Evolutionary conservation across 1,284 basidiomycete species (phyloP).

Genomic region (Ganoderma leucocontextum): DNA sequence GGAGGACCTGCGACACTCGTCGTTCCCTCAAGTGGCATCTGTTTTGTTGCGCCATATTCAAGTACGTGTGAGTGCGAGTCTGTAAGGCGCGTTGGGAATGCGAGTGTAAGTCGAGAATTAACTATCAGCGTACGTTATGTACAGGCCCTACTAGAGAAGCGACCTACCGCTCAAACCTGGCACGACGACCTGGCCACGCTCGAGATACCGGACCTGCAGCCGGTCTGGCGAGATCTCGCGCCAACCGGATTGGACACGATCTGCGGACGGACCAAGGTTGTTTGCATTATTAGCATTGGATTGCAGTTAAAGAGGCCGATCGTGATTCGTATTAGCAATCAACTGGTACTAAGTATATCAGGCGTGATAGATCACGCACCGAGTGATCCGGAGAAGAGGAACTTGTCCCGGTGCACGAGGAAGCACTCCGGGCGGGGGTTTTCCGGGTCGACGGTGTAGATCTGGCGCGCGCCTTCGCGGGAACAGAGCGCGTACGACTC

Average conservation of each 20-base stretch:
- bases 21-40: slow-evolving; percentile 73
- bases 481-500: slow-evolving; percentile 68
- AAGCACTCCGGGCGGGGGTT: slow-evolving; percentile 65
- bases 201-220: slow-evolving; percentile 56
- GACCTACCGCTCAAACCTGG: slow-evolving; percentile 70
- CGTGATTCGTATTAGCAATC: not conserved
- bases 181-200: slow-evolving; percentile 63
- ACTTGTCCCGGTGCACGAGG: slow-evolving; percentile 56
- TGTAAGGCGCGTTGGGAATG: slow-evolving; percentile 37
- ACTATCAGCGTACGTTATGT: not conserved
- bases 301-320: not conserved
- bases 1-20: slow-evolving; percentile 61
- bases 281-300: not conserved
- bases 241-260: slow-evolving; percentile 24
- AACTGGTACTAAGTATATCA: not conserved
- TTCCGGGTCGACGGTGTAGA: slow-evolving; percentile 68
- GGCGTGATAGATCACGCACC: slow-evolving; percentile 49
- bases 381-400: slow-evolving; percentile 62
- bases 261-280: slow-evolving; percentile 11
- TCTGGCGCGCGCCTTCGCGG: slow-evolving; percentile 47
- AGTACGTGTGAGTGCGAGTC: slow-evolving; percentile 87
- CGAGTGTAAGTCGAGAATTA: not conserved
- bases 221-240: slow-evolving; percentile 19
- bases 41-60: slow-evolving; percentile 74
- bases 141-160: not conserved